A percentile compares a stretch with the other conserved stretches of the same genome.
phyloP scores from a whole-genome alignment of 805 yeast genomes.

The Candida suzukii region DNA sequence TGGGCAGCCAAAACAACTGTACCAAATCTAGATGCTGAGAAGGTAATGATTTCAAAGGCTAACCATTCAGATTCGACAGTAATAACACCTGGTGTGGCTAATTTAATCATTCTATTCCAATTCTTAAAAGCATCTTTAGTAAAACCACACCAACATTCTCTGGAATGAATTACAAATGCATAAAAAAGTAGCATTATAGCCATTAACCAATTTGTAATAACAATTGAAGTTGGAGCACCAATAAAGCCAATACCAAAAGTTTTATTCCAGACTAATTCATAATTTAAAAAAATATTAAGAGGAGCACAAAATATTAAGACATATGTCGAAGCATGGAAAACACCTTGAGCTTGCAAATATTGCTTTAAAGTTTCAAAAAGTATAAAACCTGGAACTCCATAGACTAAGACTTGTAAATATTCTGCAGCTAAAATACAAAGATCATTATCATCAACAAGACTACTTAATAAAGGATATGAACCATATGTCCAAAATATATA shows the following conservation, averaged over 20 bases:
- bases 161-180: constrained; percentile 36
- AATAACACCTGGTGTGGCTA: constrained; percentile 67
- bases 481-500: constrained; percentile 53
- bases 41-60: constrained; percentile 69
- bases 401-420: constrained; percentile 47
- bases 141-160: constrained; percentile 33
- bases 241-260: constrained; percentile 52
- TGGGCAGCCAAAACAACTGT: constrained; percentile 61
- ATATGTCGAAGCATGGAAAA: constrained; percentile 74
- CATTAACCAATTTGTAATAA: constrained; percentile 67
- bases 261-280: constrained; percentile 59
- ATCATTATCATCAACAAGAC: constrained; percentile 31
- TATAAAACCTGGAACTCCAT: constrained; percentile 68
- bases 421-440: constrained; percentile 47
- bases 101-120: constrained; percentile 57
- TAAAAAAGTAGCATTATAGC: constrained; percentile 45
- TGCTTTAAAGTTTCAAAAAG: constrained; percentile 65
- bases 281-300: constrained; percentile 60
- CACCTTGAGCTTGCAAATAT: constrained; percentile 69
- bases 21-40: constrained; percentile 63
- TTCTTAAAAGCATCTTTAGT: constrained; percentile 35
- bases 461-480: constrained; percentile 40
- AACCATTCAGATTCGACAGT: constrained; percentile 78
- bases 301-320: constrained; percentile 69
- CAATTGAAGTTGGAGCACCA: constrained; percentile 75